Percentiles rank a stretch among this genome's conserved stretches.
These are phyloP conservation scores for Apiotrichum mycotoxinovorans DNA, from an alignment of 1,284 basidiomycete genomes.

Conservation along the genomic window DNA sequence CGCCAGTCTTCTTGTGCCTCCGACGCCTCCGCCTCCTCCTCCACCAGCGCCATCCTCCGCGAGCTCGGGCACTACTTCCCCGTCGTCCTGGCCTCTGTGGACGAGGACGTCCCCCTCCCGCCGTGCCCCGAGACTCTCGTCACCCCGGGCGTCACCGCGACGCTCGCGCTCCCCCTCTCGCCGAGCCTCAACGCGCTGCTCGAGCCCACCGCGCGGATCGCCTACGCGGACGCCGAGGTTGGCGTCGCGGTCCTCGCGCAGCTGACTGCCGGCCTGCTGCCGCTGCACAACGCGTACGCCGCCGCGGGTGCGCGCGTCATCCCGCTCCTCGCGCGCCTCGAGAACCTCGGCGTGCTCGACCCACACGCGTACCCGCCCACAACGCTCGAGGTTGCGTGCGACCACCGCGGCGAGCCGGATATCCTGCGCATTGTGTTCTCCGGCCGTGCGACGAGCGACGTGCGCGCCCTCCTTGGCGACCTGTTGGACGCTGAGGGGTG, in stretches of 20 bases:
- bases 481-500: constrained; percentile 29
- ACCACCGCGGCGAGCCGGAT: constrained; percentile 29
- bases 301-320: constrained; percentile 28
- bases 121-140: constrained; percentile 33
- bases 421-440: constrained; percentile 34
- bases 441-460: constrained; percentile 28
- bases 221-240: constrained; percentile 35
- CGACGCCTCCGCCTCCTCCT: constrained; percentile 6
- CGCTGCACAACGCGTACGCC: constrained; percentile 33
- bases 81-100: constrained; percentile 11
- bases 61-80: constrained; percentile 40
- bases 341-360: constrained; percentile 30
- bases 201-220: constrained; percentile 24
- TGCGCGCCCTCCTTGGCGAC: constrained; percentile 32
- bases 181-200: constrained; percentile 34
- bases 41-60: constrained; percentile 16
- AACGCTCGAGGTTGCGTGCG: constrained; percentile 8
- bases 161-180: constrained; percentile 37
- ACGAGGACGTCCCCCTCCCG: constrained; percentile 20
- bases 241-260: constrained; percentile 35
- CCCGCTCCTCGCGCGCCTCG: constrained; percentile 36
- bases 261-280: constrained; percentile 31
- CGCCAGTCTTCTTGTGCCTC: not conserved
- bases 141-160: constrained; percentile 31
- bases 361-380: constrained; percentile 5